Conservation (phyloP, 148 eudicot genomes). For the Chenopodium berlandieri region DNA sequence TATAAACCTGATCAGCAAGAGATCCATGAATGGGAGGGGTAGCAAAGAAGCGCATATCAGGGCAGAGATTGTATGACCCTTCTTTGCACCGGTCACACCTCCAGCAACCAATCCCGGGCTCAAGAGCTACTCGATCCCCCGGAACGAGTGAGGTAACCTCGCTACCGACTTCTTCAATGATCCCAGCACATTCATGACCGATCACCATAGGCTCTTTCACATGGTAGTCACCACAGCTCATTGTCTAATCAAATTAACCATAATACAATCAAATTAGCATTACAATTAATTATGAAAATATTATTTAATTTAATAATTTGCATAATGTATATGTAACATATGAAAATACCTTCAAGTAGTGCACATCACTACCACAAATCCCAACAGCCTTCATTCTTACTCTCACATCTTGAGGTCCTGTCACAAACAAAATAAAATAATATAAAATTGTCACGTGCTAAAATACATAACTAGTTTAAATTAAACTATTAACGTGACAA, state of each 20-base stretch:
- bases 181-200: constrained; percentile 70
- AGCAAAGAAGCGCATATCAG: constrained; percentile 62
- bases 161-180: constrained; percentile 60
- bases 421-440: not conserved
- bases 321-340: not conserved
- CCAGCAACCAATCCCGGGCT: constrained; percentile 68
- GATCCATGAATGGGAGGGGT: constrained; percentile 68
- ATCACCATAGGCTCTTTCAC: constrained; percentile 79
- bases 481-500: not conserved
- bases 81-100: constrained; percentile 50
- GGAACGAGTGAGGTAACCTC: constrained; percentile 42
- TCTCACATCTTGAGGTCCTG: constrained; percentile 80
- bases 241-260: constrained; percentile 21
- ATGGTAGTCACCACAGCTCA: constrained; percentile 55
- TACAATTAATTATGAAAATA: no score
- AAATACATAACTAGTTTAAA: not conserved
- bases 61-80: constrained; percentile 71
- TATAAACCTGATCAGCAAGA: constrained; percentile 55
- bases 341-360: constrained; percentile 62
- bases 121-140: constrained; percentile 61
- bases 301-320: no score
- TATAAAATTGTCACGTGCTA: not conserved
- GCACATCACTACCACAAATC: constrained; percentile 94
- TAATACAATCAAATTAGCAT: no score
- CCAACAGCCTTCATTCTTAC: constrained; percentile 92